Evolutionary conservation across 2,329 filamentous ascomycete genomes (phyloP), one percentile per base, ranked within the genome.

Genomic region (Lachnellula hyalina): DNA sequence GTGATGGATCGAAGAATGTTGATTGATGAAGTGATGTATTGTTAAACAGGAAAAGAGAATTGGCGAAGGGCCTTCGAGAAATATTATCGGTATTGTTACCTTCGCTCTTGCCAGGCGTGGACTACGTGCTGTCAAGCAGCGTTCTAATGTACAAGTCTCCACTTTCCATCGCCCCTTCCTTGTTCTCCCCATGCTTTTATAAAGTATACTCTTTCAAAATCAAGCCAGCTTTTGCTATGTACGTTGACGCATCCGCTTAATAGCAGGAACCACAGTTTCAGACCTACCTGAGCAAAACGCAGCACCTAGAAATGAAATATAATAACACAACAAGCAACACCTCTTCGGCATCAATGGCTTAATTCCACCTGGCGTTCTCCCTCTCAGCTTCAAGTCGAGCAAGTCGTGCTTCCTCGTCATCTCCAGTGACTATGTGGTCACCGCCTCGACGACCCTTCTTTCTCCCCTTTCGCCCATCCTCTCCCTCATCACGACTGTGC

Each of bases 381-480:
- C 84, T 74, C 69, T 87, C 83, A 32, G 74, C 77, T 68, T 86
- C 83, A 45, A 81, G 70, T 56, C 81, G 71, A 47, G 64, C 61
- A 32, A 71, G 64, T 38, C 71, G 65, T 19, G 61, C 67, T 55
- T 70, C 68, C 19, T 70, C 66, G 41, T 56, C 61, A 21, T 68
- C 67, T 11, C 60, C 65, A 9, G 53, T 52, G 15, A 59, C 47
- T 9, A 52, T 61, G 35, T n/a, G n/a, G n/a, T n/a, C n/a, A n/a
- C 56, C 61, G 15, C 59, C 56, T 40, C 65, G 54, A 8, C 65
- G 47, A 15, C 63, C 53, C 48, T 64, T 75, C 75, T 71, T 83
- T 74, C 63, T 77, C 71, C 52, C 78, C 76, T 51, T 77, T 67
- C 38, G 72, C 72, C 70, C 34, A 71, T 49, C 70, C 49, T 70